These are phyloP conservation scores for Sporothrix euskadiensis DNA, from an alignment of 2,329 filamentous ascomycete species.

Conservation along the genomic window DNA sequence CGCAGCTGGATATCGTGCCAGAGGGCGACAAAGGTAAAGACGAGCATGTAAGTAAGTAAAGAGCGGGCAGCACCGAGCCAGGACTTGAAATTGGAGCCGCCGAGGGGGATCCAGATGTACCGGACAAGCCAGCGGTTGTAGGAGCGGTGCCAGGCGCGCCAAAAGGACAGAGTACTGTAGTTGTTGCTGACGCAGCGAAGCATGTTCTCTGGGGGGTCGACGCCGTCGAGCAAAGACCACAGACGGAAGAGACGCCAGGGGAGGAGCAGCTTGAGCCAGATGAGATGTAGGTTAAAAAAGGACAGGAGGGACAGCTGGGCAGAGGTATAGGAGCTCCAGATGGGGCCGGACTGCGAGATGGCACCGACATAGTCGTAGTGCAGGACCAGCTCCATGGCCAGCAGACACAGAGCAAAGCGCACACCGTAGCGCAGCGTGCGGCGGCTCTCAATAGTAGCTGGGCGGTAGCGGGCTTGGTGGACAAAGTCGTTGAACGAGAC, in stretches of 20 bases:
- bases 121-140: constrained; percentile 94
- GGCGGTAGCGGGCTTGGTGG: constrained; percentile 73
- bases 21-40: constrained; percentile 95
- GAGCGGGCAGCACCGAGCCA: constrained; percentile 55
- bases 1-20: constrained; percentile 97
- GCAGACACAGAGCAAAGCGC: constrained; percentile 75
- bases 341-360: constrained; percentile 76
- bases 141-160: constrained; percentile 92
- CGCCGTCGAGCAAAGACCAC: constrained; percentile 87
- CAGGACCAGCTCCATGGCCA: constrained; percentile 87
- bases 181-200: constrained; percentile 94
- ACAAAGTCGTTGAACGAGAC: constrained; percentile 98
- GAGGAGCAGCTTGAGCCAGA: constrained; percentile 95
- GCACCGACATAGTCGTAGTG: constrained; percentile 94
- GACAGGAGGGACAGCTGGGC: constrained; percentile 87
- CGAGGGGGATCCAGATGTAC: constrained; percentile 91
- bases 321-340: constrained; percentile 81
- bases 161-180: constrained; percentile 86
- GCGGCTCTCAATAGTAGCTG: constrained; percentile 66
- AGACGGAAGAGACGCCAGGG: constrained; percentile 98
- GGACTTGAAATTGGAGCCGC: constrained; percentile 61
- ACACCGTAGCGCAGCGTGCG: constrained; percentile 80
- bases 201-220: constrained; percentile 98
- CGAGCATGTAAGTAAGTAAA: constrained; percentile 73
- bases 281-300: constrained; percentile 93